Evolutionary conservation across 2,329 filamentous ascomycete genomes (phyloP), one percentile per base, ranked within the genome.

Genomic region (Plenodomus lindquistii): DNA sequence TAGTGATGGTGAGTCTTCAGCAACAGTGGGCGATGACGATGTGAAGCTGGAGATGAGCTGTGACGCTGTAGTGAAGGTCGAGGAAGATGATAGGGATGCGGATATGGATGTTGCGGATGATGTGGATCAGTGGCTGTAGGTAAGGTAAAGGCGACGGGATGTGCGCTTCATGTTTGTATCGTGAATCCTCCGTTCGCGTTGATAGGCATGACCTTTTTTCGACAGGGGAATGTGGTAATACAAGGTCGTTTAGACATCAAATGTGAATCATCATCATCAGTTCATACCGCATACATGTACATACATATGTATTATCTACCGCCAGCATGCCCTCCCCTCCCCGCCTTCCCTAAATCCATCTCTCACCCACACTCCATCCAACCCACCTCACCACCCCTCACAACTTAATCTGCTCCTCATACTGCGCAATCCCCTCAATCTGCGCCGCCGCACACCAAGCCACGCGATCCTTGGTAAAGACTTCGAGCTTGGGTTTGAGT

Each of bases 401-500:
- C 44, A 42, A 24, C 22, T 10, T 27, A 13, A 13, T 29, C 37
- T 47, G 35, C 22, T 10, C 22, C 5, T 24, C 22, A 18, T 8
- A 43, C 24, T 39, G 48, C 43, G 46, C 40, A 1, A 56, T 29
- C 7, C 40, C 53, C n/a, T 45, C 27, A 3, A 40, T 44, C 9
- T 44, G 24, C 1, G 49, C 47, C 10, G 38, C 51, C 1, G 17
- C 19, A n/a, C 47, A 61, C 82, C 82, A 85, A 10, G 40, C 58
- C 2, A 81, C 80, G 2, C 82, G 70, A 50, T 79, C 73, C 64
- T 82, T 77, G 0, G 69, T 69, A 63, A 78, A 86, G 38, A 76
- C 71, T 72, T 86, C 84, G 0, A 76, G 52, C 48, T 61, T 65
- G 0, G 84, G 84, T 60, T 71, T 80, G 54, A 87, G 64, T 59